Evolutionary conservation across 805 yeast species (phyloP).

Genomic region (Metschnikowia cerradonensis): DNA sequence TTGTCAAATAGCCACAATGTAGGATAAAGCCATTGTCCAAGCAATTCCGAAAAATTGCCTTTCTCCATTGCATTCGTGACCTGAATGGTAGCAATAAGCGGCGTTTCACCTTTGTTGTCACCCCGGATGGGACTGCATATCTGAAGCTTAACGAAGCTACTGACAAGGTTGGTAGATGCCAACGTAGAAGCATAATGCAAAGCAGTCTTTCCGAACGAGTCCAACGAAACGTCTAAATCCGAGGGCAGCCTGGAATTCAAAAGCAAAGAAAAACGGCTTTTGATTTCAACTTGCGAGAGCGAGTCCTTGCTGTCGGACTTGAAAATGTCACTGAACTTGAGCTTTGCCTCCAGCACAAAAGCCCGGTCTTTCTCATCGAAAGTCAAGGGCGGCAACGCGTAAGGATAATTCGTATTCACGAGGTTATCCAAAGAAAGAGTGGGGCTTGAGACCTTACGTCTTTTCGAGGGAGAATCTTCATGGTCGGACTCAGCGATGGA

Average conservation of each 20-base stretch:
- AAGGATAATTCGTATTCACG: conserved; percentile 43
- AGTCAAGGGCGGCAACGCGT: conserved; percentile 43
- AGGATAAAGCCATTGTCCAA: conserved; percentile 68
- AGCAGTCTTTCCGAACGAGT: conserved; percentile 38
- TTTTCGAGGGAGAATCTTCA: conserved; percentile 37
- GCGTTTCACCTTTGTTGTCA: conserved; percentile 33
- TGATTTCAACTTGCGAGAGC: conserved; percentile 21
- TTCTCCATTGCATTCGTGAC: conserved; percentile 81
- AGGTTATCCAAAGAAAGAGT: not conserved
- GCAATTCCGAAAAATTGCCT: conserved; percentile 64
- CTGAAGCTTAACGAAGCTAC: conserved; percentile 31
- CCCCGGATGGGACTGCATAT: conserved; percentile 40
- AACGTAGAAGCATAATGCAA: conserved; percentile 42
- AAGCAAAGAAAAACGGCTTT: conserved; percentile 22
- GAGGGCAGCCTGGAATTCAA: conserved; percentile 12
- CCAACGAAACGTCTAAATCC: conserved; percentile 35
- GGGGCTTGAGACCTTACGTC: conserved; percentile 18
- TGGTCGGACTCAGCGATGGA: conserved; percentile 20
- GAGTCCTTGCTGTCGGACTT: conserved; percentile 26
- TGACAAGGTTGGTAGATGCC: conserved; percentile 34
- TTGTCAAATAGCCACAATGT: conserved; percentile 44
- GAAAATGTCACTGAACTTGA: conserved; percentile 33
- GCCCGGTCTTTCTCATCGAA: conserved; percentile 31
- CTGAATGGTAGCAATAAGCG: conserved; percentile 62
- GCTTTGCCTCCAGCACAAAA: conserved; percentile 29